Evolutionary conservation across 805 yeast genomes (phyloP), one percentile per base, ranked within the genome.

Genomic region (Ogataea nitratoaversa): DNA sequence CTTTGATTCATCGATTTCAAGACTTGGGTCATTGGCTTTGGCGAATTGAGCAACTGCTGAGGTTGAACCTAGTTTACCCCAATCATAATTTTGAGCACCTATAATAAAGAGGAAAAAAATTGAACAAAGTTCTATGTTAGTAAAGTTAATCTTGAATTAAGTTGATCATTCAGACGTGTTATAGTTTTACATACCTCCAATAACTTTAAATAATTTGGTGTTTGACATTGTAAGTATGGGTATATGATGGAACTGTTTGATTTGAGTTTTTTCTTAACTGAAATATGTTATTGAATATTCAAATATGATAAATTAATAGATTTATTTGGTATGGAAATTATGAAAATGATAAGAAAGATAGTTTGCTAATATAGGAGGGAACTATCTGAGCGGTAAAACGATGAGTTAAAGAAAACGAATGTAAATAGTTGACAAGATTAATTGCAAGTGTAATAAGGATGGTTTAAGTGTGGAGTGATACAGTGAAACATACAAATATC

Each of bases 11-110:
- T 84, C 87, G 40, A 89, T 74, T 16, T 56, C 57, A 39, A 86
- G 69, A 8, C 60, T 50, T 2, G 86, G 75, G 63, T 84, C 81
- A 32, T 95, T 79, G 37, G 71, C 69, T 29, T 81, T 71, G 32
- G 95, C 95, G 60, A 79, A 91, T 59, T 74, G 82, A 4, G 99
- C 99, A 37, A 90, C 99, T 7, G 95, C 84, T 16, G 96, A 86
- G 6, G 77, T 52, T 6, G 80, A 71, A 33, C 99, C 98, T 41
- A 87, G 63, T 58, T 90, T 91, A 33, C 77, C 76, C 69, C 69
- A 64, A 40, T 62, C 68, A 38, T 64, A 64, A 47, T 64, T 64
- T 51, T 64, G 69, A 42, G 59, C 62, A 25, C 63, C 65, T 57
- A 19, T 29, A 27, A 12, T 14, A n/a, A n/a, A n/a, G n/a, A n/a